Percentiles rank a stretch among this genome's conserved stretches.
phyloP scores from a whole-genome alignment of 1,139 yeast genomes.

The Entelexis paramagnoliae region DNA sequence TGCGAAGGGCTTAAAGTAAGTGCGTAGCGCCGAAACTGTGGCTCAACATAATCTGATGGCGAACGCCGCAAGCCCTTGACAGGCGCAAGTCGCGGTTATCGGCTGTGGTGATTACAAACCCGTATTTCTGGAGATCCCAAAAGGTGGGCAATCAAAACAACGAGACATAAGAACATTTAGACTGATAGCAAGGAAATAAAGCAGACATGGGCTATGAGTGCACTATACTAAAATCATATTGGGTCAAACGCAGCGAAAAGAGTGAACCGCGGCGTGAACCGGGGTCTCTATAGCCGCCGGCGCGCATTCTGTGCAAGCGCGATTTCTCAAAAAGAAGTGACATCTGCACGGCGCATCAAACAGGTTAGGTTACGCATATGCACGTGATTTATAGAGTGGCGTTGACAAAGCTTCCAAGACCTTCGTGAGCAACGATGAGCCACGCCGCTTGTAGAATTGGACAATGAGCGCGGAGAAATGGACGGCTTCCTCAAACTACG shows the following conservation, averaged over 20 bases:
- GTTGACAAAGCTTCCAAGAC: not conserved
- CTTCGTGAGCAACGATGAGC: not conserved
- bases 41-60: too few relatives aligned
- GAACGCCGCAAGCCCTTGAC: too few relatives aligned
- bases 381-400: not conserved
- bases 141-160: slow-evolving; percentile 3
- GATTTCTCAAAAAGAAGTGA: slow-evolving; percentile 2
- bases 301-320: not conserved
- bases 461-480: not conserved
- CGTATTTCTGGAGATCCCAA: not conserved
- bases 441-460: too few relatives aligned
- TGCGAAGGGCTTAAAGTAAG: too few relatives aligned
- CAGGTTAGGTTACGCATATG: not conserved
- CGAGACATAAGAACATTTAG: not conserved
- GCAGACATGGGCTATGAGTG: not conserved
- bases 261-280: too few relatives aligned
- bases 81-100: not conserved
- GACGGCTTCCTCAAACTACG: not conserved
- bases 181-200: not conserved
- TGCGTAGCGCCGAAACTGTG: too few relatives aligned
- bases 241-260: not conserved
- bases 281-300: too few relatives aligned
- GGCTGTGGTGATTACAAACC: not conserved
- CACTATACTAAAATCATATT: not conserved
- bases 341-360: not conserved